These are phyloP conservation scores for Abrus pulchellus DNA, from an alignment of 306 rosid species.

Conservation along the genomic window DNA sequence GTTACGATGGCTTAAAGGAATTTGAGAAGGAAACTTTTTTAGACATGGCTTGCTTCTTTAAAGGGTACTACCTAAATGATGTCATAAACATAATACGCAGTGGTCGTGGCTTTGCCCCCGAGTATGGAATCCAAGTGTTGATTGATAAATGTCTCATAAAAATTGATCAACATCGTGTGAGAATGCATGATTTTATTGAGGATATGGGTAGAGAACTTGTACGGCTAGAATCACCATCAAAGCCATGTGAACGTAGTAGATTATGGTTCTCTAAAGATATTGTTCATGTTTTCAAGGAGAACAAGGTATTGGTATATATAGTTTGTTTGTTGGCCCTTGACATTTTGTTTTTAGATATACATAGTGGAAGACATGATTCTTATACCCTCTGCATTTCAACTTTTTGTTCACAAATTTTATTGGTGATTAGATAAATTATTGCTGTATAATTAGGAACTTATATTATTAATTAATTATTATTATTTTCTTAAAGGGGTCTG, in stretches of 20 bases:
- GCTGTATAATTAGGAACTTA: too few species aligned
- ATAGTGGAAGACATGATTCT: neutral
- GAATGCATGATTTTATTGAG: slow-evolving; percentile 23
- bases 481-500: neutral
- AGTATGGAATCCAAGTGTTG: neutral
- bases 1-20: slow-evolving; percentile 28
- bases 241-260: neutral
- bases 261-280: slow-evolving; percentile 28
- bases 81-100: neutral
- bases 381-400: neutral
- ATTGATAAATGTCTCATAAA: slow-evolving; percentile 22
- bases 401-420: too few species aligned
- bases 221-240: neutral
- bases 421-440: too few species aligned
- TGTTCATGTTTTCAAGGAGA: slow-evolving; percentile 11
- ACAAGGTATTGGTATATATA: neutral
- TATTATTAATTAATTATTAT: neutral
- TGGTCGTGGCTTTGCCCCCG: neutral
- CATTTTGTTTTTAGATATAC: neutral
- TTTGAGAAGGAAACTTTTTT: neutral
- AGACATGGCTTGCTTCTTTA: slow-evolving; percentile 31
- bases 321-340: neutral
- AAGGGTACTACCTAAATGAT: neutral
- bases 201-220: slow-evolving; percentile 25
- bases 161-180: neutral